phyloP scores from a whole-genome alignment of 495 filamentous ascomycete genomes.

The Usnea hakonensis region DNA sequence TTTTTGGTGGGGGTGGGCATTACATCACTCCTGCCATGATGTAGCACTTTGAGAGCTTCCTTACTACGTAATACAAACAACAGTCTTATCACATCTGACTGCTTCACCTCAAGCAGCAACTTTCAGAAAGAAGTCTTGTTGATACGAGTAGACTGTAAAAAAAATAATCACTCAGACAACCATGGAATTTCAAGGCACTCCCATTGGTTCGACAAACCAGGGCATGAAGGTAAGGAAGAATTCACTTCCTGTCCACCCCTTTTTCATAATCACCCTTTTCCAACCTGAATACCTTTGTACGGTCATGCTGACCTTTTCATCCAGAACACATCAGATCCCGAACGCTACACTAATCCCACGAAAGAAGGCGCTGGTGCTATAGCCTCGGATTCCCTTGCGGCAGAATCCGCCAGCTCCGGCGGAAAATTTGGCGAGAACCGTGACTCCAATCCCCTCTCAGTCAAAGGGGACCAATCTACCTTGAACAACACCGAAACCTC shows the following conservation, averaged over 20 bases:
- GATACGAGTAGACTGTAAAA: too few species aligned
- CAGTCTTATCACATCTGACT: not conserved
- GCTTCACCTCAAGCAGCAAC: not conserved
- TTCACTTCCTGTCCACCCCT: not conserved
- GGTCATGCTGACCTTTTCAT: not conserved
- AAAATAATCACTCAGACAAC: conserved; percentile 2
- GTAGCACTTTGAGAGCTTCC: conserved; percentile 8
- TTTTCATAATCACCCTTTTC: not conserved
- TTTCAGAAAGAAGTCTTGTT: not conserved
- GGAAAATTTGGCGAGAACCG: conserved; percentile 49
- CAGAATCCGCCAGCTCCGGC: conserved; percentile 46
- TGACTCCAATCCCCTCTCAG: conserved; percentile 40
- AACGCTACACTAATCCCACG: conserved; percentile 35
- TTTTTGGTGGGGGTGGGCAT: conserved; percentile 8
- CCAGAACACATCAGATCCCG: conserved; percentile 44
- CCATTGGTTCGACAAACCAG: conserved; percentile 30
- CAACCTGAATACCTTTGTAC: not conserved
- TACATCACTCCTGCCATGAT: conserved; percentile 14
- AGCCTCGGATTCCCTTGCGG: conserved; percentile 57
- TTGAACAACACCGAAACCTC: conserved; percentile 51
- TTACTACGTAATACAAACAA: not conserved
- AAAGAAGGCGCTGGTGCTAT: conserved; percentile 50
- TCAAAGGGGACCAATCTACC: conserved; percentile 42
- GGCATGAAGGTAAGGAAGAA: conserved; percentile 37
- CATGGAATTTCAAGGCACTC: conserved; percentile 46